Conservation (phyloP, 2,329 filamentous ascomycete species). For the Aspergillus neotritici region DNA sequence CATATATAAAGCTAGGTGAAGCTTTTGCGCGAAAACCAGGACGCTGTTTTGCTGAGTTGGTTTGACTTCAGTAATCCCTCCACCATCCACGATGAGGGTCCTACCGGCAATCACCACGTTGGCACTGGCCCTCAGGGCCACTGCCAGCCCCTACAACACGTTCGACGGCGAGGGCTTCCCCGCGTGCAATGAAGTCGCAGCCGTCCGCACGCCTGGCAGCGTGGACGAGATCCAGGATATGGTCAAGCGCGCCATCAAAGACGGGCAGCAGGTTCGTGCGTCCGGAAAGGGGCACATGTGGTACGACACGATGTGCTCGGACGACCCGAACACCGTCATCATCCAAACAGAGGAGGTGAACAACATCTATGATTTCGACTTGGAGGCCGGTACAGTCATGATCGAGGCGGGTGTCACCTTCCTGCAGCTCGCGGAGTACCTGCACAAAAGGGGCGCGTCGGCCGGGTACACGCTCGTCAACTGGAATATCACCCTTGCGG, state of each 20-base stretch:
- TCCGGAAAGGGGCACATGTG: conserved; percentile 12
- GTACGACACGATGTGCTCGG: conserved; percentile 13
- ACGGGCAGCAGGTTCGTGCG: conserved; percentile 8
- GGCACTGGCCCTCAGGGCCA: background rate
- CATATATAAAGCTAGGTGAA: no score
- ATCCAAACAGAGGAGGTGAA: conserved; percentile 10
- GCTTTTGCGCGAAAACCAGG: no score
- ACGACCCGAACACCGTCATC: conserved; percentile 11
- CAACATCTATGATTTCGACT: conserved; percentile 7
- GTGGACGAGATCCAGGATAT: conserved; percentile 7
- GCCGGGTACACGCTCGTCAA: conserved; percentile 10
- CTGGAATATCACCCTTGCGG: conserved; percentile 12
- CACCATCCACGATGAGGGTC: no score
- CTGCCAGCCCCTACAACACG: conserved; percentile 9
- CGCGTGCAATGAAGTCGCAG: conserved; percentile 10
- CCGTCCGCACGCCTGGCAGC: conserved; percentile 2
- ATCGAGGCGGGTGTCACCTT: conserved; percentile 11
- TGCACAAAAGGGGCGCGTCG: conserved; percentile 8
- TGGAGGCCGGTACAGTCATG: conserved; percentile 8
- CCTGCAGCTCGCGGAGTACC: conserved; percentile 9
- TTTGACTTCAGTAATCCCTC: no score
- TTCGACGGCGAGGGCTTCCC: conserved; percentile 10
- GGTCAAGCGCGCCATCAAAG: conserved; percentile 6
- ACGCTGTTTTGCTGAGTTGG: no score
- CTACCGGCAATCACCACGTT: background rate